A percentile compares a stretch with the other conserved stretches of the same genome.
These are phyloP conservation scores for Leptodermis oblonga DNA, from an alignment of 257 asterid genomes.

Conservation along the genomic window DNA sequence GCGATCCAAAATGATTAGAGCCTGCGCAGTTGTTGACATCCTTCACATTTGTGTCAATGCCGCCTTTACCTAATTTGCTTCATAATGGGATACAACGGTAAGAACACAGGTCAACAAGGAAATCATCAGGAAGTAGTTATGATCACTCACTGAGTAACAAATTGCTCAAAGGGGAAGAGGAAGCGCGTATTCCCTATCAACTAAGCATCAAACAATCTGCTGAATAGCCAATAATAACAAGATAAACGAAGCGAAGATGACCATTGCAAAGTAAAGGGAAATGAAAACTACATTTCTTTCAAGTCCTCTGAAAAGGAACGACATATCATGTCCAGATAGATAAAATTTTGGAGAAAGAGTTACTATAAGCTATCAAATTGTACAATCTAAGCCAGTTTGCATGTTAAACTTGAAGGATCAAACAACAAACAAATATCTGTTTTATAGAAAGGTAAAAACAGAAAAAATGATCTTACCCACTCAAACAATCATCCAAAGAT, in stretches of 20 bases:
- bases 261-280: background rate
- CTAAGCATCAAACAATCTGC: too few relatives aligned
- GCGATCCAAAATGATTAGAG: slow-evolving; percentile 12
- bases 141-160: background rate
- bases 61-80: background rate
- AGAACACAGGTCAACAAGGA: background rate
- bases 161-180: background rate
- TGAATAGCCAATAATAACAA: too few relatives aligned
- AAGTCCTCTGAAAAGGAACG: background rate
- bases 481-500: slow-evolving; percentile 14
- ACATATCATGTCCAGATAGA: background rate
- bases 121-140: background rate
- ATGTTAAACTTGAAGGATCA: background rate
- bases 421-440: background rate
- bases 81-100: background rate
- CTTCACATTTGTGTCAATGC: background rate
- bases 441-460: background rate
- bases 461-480: slow-evolving; percentile 13
- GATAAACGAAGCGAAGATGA: background rate
- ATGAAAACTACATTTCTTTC: background rate
- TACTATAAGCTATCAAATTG: too few relatives aligned
- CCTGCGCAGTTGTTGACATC: background rate
- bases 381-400: too few relatives aligned
- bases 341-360: background rate
- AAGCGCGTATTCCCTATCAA: too few relatives aligned